Percentiles rank a stretch among this genome's conserved stretches.
These are phyloP conservation scores for Fusarium chlamydosporum DNA, from an alignment of 2,329 filamentous ascomycete genomes.

Conservation along the genomic window DNA sequence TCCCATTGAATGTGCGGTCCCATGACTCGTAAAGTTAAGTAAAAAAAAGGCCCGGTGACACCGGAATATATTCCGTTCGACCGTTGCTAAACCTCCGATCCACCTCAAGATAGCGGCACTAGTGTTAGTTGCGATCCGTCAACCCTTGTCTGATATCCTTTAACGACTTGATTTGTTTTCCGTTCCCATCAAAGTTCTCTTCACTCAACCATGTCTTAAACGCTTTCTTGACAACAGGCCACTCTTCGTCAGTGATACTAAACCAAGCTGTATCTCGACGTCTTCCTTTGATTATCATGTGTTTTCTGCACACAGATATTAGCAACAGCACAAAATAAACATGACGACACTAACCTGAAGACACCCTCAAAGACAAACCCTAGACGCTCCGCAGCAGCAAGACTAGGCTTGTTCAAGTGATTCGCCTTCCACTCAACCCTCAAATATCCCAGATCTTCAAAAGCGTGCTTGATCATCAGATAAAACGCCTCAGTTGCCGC, in stretches of 20 bases:
- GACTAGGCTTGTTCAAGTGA: constrained; percentile 66
- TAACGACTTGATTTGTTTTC: constrained; percentile 65
- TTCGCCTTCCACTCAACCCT: constrained; percentile 77
- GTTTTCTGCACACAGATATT: constrained; percentile 57
- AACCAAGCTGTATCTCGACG: constrained; percentile 73
- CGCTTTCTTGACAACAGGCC: constrained; percentile 62
- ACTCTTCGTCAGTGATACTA: constrained; percentile 71
- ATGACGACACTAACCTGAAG: constrained; percentile 59
- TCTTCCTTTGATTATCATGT: constrained; percentile 71
- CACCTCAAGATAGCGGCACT: background rate
- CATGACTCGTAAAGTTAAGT: too few species aligned
- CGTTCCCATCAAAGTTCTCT: constrained; percentile 69
- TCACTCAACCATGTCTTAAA: constrained; percentile 69
- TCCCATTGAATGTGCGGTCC: too few species aligned
- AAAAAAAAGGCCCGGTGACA: too few species aligned
- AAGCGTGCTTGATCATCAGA: constrained; percentile 66
- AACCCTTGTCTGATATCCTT: constrained; percentile 48
- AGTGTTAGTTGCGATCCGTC: background rate
- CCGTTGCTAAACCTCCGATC: too few species aligned
- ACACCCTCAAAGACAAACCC: constrained; percentile 72
- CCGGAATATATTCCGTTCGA: too few species aligned
- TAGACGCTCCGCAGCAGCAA: constrained; percentile 67
- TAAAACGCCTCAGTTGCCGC: constrained; percentile 71
- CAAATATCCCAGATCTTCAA: constrained; percentile 67
- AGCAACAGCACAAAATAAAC: background rate